Base-by-base conservation (phyloP, 345 rosid species). In the Schrenkiella parvula region DNA sequence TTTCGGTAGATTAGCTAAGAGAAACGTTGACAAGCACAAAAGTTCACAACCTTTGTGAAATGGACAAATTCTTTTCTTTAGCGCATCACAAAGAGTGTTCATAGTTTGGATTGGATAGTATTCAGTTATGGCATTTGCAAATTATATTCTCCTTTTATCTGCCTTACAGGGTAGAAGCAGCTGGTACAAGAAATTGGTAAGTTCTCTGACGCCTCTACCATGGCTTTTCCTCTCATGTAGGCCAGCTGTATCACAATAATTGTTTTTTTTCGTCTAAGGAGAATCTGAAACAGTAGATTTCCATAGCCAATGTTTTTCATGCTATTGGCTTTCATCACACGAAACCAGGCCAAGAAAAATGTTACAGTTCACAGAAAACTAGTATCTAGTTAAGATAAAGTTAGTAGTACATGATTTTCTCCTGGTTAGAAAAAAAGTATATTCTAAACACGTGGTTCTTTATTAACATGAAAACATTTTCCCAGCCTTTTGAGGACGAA, bases 401-500 rank as follows among this genome's bases (percentile, higher is more conserved):
- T 57, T 56, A 6, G 65, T 21, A 57, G n/a, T n/a, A n/a, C 56
- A 58, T 7, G 41, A 31, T 15, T 28, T 28, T 56, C 18, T 57
- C 57, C 19, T 32, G 56, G 38, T 37, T 37, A 10, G 13, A 38
- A 29, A 22, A 35, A 34, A 35, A 17, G 10, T 57, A 29, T 25
- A n/a, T 23, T 35, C 2, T 21, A 12, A n/a, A 9, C 34, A 53
- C 13, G 26, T 3, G 4, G 26, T 63, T 72, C 14, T 31, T 63
- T 22, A 32, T 66, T 44, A 26, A 54, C 35, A 25, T 66, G 46
- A 68, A 22, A 63, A 51, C 68, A 34, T 35, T 32, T 55, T 35
- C 19, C 70, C 78, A 86, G 93, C 76, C 84, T 68, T 86, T 83
- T 82, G 80, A 76, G 70, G 79, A 80, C 31, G 76, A 68, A 66